Conservation (phyloP, 768 basidiomycete species). For the Stropharia rugosoannulata region DNA sequence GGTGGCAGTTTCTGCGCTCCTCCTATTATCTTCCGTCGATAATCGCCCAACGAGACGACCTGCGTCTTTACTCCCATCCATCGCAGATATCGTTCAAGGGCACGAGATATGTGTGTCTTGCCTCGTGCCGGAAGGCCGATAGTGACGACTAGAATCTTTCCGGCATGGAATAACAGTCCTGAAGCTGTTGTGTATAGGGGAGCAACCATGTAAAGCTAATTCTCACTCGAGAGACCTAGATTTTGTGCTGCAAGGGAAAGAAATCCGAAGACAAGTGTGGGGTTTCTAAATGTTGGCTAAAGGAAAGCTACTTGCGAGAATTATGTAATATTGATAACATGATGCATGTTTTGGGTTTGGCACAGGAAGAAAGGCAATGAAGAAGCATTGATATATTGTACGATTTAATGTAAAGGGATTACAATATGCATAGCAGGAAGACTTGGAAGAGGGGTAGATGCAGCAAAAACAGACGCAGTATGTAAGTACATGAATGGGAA, state of each 20-base stretch:
- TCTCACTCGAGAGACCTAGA: too few species aligned
- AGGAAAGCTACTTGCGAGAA: not conserved
- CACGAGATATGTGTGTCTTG: slow-evolving; percentile 95
- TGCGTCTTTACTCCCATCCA: slow-evolving; percentile 98
- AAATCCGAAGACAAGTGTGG: too few species aligned
- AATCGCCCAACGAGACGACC: slow-evolving; percentile 94
- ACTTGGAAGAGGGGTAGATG: not conserved
- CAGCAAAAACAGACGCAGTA: not conserved
- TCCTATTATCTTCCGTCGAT: slow-evolving; percentile 86
- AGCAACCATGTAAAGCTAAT: slow-evolving; percentile 71
- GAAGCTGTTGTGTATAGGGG: slow-evolving; percentile 93
- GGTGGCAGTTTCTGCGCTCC: slow-evolving; percentile 84
- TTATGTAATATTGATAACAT: slow-evolving; percentile 20
- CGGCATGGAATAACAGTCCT: slow-evolving; percentile 86
- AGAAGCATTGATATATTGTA: not conserved
- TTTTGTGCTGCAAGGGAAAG: too few species aligned
- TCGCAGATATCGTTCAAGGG: slow-evolving; percentile 94
- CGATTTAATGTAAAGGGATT: slow-evolving; percentile 1
- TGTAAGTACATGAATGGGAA: too few species aligned
- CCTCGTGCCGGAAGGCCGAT: slow-evolving; percentile 93
- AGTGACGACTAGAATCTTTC: slow-evolving; percentile 91
- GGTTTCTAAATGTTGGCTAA: too few species aligned
- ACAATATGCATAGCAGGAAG: slow-evolving; percentile 5
- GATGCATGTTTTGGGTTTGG: slow-evolving; percentile 6
- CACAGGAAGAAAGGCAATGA: not conserved